Evolutionary conservation across 495 filamentous ascomycete genomes (phyloP), one percentile per base, ranked within the genome.

Genomic region (Hypoxylon fuscum): DNA sequence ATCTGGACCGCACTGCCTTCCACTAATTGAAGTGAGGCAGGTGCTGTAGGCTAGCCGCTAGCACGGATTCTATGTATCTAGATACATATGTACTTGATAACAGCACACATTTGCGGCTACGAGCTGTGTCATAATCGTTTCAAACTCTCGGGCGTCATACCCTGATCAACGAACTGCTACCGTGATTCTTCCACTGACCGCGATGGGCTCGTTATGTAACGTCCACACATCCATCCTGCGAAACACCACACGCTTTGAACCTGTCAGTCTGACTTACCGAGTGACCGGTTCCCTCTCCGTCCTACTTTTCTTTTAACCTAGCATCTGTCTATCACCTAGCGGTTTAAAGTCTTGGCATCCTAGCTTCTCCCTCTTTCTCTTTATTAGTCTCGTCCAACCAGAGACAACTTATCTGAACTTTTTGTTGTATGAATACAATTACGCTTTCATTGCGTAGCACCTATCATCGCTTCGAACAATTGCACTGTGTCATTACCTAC

Each of bases 71-170:
- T n/a, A n/a, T n/a, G n/a, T n/a, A n/a, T n/a, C n/a, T n/a, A n/a
- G n/a, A n/a, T n/a, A n/a, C n/a, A n/a, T n/a, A n/a, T n/a, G 52
- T 49, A 56, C 35, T 23, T 32, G 32, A 31, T 20, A 38, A 45
- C 40, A 15, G 38, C 37, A 10, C 21, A n/a, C 10, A 25, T n/a
- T 43, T 3, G 37, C 38, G 10, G 45, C 31, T 18, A 45, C 25
- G 5, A 35, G n/a, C 22, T 66, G 62, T 66, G 35, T 61, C 62
- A 66, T 61, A 22, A 49, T 48, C 14, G 62, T 66, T 66, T 66
- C 62, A 61, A 27, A 40, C 25, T 48, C 27, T 56, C 40, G 52
- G 52, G 21, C 56, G 52, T 48, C 34, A 48, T 61, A 61, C 52
- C 62, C 50, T 43, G 46, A 60, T 59, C 50, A 59, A 55, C 46